Evolutionary conservation across 2,329 filamentous ascomycete species (phyloP).

Genomic region (Colletotrichum tropicale): DNA sequence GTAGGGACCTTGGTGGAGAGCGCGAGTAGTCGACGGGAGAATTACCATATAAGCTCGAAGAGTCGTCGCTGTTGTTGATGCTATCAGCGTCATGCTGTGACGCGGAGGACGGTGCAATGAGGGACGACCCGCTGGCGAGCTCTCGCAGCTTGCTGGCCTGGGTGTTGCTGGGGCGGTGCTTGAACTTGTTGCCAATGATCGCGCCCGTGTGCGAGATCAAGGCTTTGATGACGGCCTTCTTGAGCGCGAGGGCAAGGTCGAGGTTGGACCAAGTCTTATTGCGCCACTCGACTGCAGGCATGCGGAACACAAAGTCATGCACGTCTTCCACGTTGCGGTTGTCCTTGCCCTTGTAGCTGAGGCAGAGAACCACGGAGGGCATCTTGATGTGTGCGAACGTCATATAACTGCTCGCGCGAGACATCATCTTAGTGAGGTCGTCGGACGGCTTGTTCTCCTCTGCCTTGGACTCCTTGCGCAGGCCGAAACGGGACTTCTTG

Average conservation of each 20-base stretch:
- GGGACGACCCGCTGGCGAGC: conserved; percentile 77
- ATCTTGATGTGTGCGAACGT: conserved; percentile 95
- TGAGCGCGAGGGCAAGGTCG: conserved; percentile 88
- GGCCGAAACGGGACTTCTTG: conserved; percentile 60
- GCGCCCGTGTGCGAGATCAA: conserved; percentile 94
- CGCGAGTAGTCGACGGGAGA: conserved; percentile 64
- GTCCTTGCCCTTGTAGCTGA: conserved; percentile 95
- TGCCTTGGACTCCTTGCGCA: conserved; percentile 52
- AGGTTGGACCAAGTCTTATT: conserved; percentile 99
- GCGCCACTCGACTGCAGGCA: conserved; percentile 92
- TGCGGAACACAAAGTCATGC: conserved; percentile 94
- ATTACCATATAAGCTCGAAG: conserved; percentile 56
- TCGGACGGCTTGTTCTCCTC: conserved; percentile 74
- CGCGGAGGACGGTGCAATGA: conserved; percentile 51
- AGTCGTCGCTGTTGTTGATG: conserved; percentile 61
- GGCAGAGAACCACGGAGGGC: conserved; percentile 90
- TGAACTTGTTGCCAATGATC: conserved; percentile 97
- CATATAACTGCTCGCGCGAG: conserved; percentile 95
- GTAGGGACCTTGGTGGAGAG: conserved; percentile 60
- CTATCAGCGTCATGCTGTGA: conserved; percentile 44
- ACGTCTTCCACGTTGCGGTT: conserved; percentile 96
- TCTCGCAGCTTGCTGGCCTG: conserved; percentile 83
- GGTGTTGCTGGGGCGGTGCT: conserved; percentile 80
- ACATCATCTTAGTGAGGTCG: conserved; percentile 96
- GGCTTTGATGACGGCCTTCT: conserved; percentile 92